Conservation (phyloP, 768 basidiomycete genomes). For the Lactarius hatsudake region DNA sequence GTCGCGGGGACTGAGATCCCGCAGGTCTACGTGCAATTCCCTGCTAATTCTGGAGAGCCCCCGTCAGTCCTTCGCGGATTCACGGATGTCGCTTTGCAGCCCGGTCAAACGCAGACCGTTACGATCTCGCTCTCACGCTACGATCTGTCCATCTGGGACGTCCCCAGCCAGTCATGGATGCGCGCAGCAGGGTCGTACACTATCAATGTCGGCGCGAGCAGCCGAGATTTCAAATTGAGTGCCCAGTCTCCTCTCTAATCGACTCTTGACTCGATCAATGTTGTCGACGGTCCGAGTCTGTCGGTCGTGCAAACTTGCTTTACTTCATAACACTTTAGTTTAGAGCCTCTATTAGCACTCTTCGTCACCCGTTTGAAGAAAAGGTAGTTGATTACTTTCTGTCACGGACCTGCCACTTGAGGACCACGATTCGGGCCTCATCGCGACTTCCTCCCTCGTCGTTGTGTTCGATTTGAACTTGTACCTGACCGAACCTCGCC, state of each 20-base stretch:
- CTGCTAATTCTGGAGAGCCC: constrained; percentile 60
- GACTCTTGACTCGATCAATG: neutral
- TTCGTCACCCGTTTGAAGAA: neutral
- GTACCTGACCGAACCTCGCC: no score
- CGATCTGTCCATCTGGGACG: constrained; percentile 37
- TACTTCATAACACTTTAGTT: neutral
- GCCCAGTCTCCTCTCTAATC: constrained; percentile 3
- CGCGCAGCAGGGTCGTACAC: constrained; percentile 34
- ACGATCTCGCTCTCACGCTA: constrained; percentile 27
- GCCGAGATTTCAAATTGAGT: constrained; percentile 20
- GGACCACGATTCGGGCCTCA: neutral
- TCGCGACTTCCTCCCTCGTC: neutral
- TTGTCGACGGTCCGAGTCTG: neutral
- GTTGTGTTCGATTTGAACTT: neutral
- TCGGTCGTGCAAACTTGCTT: neutral
- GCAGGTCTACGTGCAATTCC: constrained; percentile 74
- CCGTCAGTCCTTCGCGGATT: constrained; percentile 53
- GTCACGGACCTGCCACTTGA: neutral
- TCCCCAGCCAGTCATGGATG: constrained; percentile 35
- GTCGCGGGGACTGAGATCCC: constrained; percentile 71
- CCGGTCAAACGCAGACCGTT: constrained; percentile 27
- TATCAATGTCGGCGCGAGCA: constrained; percentile 34
- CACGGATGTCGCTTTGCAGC: constrained; percentile 27
- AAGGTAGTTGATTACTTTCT: neutral
- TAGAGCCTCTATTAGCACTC: neutral